A percentile compares a stretch with the other conserved stretches of the same genome.
Conservation (phyloP, 495 filamentous ascomycete species). For the Glutinoglossum americanum region DNA sequence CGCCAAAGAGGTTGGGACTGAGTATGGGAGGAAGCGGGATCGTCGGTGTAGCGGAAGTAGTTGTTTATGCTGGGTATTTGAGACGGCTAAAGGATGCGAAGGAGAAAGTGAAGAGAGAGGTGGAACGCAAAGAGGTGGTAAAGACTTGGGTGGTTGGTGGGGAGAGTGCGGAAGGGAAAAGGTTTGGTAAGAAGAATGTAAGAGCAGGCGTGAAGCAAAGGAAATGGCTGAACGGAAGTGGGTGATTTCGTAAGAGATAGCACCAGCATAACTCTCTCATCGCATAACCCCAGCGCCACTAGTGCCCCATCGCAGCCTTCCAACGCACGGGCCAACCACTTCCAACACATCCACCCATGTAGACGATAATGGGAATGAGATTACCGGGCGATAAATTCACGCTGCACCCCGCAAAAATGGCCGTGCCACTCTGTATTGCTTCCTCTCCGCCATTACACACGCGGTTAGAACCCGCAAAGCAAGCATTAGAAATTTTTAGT, state of each 20-base stretch:
- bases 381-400: too few species aligned
- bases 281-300: too few species aligned
- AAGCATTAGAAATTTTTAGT: neutral
- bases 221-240: neutral
- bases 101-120: slow-evolving; percentile 35
- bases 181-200: neutral
- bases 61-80: slow-evolving; percentile 72
- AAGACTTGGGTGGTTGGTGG: slow-evolving; percentile 45
- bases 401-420: neutral
- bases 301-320: too few species aligned
- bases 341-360: too few species aligned
- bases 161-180: neutral
- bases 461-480: neutral
- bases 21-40: slow-evolving; percentile 44
- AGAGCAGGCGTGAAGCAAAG: neutral
- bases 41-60: slow-evolving; percentile 71
- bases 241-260: too few species aligned
- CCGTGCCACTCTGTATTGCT: neutral
- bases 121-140: slow-evolving; percentile 49
- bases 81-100: slow-evolving; percentile 55
- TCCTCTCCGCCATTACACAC: neutral
- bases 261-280: neutral
- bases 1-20: slow-evolving; percentile 42
- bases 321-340: too few species aligned
- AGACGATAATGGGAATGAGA: too few species aligned